phyloP scores from a whole-genome alignment of 305 asterid genomes.

The Rubia tinctorum region DNA sequence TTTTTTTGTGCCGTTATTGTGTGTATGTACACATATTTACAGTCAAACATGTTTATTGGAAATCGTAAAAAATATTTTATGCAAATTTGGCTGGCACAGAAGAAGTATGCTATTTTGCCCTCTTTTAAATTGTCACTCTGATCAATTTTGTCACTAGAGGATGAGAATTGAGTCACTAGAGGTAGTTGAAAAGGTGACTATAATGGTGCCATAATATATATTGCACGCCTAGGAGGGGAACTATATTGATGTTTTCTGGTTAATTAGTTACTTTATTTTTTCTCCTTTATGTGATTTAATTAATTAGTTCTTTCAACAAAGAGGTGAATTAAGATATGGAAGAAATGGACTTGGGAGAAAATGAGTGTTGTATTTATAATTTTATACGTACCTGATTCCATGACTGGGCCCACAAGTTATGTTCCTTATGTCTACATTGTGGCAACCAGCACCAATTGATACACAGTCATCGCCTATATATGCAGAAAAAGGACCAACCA shows the following conservation, averaged over 20 bases:
- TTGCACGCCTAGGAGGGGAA: not conserved
- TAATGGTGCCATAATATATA: not conserved
- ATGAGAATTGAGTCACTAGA: not conserved
- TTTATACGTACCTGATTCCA: conserved; percentile 69
- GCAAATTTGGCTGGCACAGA: no score
- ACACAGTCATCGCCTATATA: conserved; percentile 85
- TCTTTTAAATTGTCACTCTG: no score
- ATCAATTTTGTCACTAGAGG: no score
- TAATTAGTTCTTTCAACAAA: not conserved
- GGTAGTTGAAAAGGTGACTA: conserved; percentile 6
- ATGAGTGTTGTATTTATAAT: not conserved
- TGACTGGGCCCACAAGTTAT: conserved; percentile 92
- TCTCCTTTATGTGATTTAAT: not conserved
- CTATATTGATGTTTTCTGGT: not conserved
- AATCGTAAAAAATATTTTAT: no score
- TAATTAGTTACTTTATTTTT: not conserved
- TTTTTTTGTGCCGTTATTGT: no score
- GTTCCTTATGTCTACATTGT: conserved; percentile 67
- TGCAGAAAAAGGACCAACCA: conserved; percentile 1
- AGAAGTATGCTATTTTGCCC: no score
- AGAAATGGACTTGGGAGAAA: not conserved
- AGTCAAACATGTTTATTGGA: no score
- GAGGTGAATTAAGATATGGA: not conserved
- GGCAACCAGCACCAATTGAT: conserved; percentile 85
- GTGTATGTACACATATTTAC: no score